Conservation (phyloP, 2,329 filamentous ascomycete genomes). For the Penicillium decumbens region DNA sequence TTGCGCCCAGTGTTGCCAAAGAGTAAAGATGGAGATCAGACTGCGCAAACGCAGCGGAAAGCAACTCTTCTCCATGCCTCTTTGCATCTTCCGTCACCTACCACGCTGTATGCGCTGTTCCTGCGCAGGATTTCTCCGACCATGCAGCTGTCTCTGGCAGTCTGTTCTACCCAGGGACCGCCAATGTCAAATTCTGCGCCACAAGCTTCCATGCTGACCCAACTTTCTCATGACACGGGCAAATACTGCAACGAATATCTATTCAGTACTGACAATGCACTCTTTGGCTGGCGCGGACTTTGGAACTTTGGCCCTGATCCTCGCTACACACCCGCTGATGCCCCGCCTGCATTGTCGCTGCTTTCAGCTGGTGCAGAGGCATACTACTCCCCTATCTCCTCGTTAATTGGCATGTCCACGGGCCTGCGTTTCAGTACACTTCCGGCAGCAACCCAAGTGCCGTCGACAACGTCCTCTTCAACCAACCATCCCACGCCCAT, state of each 20-base stretch:
- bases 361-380: constrained; percentile 89
- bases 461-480: constrained; percentile 21
- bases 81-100: constrained; percentile 58
- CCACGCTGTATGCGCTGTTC: constrained; percentile 79
- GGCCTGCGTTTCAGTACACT: constrained; percentile 86
- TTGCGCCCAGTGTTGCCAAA: constrained; percentile 42
- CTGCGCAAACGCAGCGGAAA: constrained; percentile 27
- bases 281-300: constrained; percentile 79
- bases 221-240: constrained; percentile 66
- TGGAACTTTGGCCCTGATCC: constrained; percentile 86
- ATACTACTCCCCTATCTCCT: constrained; percentile 93
- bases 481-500: constrained; percentile 32
- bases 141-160: constrained; percentile 71
- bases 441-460: constrained; percentile 47
- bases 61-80: constrained; percentile 45
- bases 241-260: constrained; percentile 86
- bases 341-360: constrained; percentile 65
- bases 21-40: constrained; percentile 53
- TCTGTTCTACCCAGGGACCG: constrained; percentile 40
- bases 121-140: constrained; percentile 72
- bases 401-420: constrained; percentile 84
- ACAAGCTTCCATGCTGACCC: constrained; percentile 44
- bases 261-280: constrained; percentile 84
- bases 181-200: constrained; percentile 43
- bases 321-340: constrained; percentile 19